phyloP scores from a whole-genome alignment of 495 filamentous ascomycete genomes.

The Chaetomium fimeti region DNA sequence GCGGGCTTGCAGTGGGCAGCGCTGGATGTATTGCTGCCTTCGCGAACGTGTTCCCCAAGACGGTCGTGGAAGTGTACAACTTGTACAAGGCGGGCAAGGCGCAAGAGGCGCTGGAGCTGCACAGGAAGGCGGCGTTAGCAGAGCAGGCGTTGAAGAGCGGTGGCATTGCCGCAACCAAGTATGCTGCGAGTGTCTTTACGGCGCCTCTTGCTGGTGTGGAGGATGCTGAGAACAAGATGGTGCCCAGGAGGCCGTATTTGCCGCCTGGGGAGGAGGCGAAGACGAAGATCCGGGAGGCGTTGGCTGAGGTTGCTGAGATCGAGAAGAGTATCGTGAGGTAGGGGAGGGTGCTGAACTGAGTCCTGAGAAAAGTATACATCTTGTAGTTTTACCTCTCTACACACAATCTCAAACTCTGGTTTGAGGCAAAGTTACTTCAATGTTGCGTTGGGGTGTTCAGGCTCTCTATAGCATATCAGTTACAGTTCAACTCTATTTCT shows the following conservation, averaged over 20 bases:
- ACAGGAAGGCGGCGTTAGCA: constrained; percentile 48
- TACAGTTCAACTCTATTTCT: too few relatives aligned
- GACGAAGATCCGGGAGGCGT: constrained; percentile 46
- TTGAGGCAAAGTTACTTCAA: too few relatives aligned
- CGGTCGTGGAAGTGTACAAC: constrained; percentile 53
- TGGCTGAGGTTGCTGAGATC: constrained; percentile 51
- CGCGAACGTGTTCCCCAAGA: constrained; percentile 63
- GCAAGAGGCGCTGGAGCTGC: constrained; percentile 56
- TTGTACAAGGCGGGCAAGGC: constrained; percentile 43
- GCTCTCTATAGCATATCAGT: too few relatives aligned
- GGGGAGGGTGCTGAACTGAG: background rate
- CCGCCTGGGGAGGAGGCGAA: constrained; percentile 50
- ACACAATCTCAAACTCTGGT: too few relatives aligned
- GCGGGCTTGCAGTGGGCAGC: constrained; percentile 57
- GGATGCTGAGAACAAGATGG: constrained; percentile 54
- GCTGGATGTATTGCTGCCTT: constrained; percentile 67
- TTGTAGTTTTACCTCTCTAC: too few relatives aligned
- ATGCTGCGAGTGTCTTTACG: constrained; percentile 56
- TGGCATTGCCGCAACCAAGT: constrained; percentile 66
- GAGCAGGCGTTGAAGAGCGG: constrained; percentile 56
- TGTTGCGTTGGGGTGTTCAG: too few relatives aligned
- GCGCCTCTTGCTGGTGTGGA: constrained; percentile 58
- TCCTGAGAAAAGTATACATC: background rate
- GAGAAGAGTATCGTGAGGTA: constrained; percentile 34
- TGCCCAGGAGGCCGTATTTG: constrained; percentile 59